Percentiles rank a stretch among this genome's conserved stretches.
These are phyloP conservation scores for Elsinoe perseae DNA, from an alignment of 2,329 filamentous ascomycete species.

Conservation along the genomic window DNA sequence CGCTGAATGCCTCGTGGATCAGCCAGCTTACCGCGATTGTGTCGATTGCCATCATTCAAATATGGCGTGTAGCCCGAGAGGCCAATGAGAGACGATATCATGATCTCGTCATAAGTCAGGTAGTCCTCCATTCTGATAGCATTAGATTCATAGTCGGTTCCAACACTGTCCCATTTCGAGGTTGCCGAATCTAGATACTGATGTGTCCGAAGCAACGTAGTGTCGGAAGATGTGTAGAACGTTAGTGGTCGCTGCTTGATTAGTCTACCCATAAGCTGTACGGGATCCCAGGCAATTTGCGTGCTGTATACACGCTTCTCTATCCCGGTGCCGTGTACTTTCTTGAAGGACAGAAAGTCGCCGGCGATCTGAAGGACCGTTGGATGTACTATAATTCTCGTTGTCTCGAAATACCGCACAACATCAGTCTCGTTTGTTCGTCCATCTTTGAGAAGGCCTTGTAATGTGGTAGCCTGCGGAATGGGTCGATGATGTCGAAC, in stretches of 20 bases:
- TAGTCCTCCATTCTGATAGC: conserved; percentile 26
- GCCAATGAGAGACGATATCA: conserved; percentile 28
- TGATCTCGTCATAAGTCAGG: conserved; percentile 31
- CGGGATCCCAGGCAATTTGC: conserved; percentile 19
- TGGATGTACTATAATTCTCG: conserved; percentile 27
- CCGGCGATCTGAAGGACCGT: conserved; percentile 23
- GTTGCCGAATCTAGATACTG: conserved; percentile 5
- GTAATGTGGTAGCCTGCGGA: not conserved
- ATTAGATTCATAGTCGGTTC: conserved; percentile 20
- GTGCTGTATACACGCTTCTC: conserved; percentile 26
- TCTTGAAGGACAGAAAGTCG: conserved; percentile 27
- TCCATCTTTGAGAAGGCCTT: not conserved
- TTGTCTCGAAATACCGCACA: conserved; percentile 21
- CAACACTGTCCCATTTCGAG: conserved; percentile 27
- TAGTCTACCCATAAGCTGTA: conserved; percentile 23
- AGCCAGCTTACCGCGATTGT: conserved; percentile 20
- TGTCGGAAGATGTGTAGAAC: conserved; percentile 24
- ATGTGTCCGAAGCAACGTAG: conserved; percentile 26
- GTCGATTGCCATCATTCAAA: conserved; percentile 26
- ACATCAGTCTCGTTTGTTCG: not conserved
- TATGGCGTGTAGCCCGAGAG: conserved; percentile 26
- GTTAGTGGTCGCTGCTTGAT: conserved; percentile 26
- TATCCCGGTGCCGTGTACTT: conserved; percentile 21
- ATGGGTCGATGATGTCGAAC: conserved; percentile 6
- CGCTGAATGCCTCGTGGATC: conserved; percentile 20